Evolutionary conservation across 257 asterid species (phyloP), one percentile per base, ranked within the genome.

Genomic region (Mentha longifolia): DNA sequence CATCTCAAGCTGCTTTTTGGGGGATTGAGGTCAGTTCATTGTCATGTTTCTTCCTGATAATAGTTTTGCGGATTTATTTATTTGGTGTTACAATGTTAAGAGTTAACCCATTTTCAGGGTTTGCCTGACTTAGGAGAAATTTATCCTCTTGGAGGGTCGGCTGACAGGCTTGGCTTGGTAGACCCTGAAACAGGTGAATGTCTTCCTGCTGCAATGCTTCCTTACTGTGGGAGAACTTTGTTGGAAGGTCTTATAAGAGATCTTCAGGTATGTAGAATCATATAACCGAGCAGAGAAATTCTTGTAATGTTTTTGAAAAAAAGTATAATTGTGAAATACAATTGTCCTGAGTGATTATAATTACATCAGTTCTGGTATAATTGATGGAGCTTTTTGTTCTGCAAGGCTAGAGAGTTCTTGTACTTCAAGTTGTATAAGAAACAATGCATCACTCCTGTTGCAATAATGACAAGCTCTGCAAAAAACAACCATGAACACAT

Each of bases 181-280:
- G 97, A 95, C 79, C 82, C 92, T 28, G 79, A 79, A 72, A 85
- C 98, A 16, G 96, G 98, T 57, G 97, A 95, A 88, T 88, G 96
- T 66, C 95, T 95, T 79, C 99, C 99, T 58, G 99, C 99, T 73
- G 99, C 99, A 19, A 89, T 95, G 99, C 97, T 95, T 85, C 97
- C 99, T 62, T 95, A 81, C 80, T 88, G 96, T 81, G 99, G 99
- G 76, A 83, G 95, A 74, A 92, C 95, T 57, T 84, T 95, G 76
- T 79, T 95, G 85, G 99, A 95, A 87, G 96, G 99, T 68, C 95
- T 95, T 73, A 86, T 95, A 77, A 84, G 99, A 87, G 99, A 95
- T 85, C 95, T 95, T 81, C 99, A 95, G 98, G 99, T 95, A 82
- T 58, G 22, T 50, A 54, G 65, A 46, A 65, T 72, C 45, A 39